Percentiles rank a stretch among this genome's conserved stretches.
Conservation (phyloP, 768 basidiomycete genomes). For the Xerocomellus dryophilus region DNA sequence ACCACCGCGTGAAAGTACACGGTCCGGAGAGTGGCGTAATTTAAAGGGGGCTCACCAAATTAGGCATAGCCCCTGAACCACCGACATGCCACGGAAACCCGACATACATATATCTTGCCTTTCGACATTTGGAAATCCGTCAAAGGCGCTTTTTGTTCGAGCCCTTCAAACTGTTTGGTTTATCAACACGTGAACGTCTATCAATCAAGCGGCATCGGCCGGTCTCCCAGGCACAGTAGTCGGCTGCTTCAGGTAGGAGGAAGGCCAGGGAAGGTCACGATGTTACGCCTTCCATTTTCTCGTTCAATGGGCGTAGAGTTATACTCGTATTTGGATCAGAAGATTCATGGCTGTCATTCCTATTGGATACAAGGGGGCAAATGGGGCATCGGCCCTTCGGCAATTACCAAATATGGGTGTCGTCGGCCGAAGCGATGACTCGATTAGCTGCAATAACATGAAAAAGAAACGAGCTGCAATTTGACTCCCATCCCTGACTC, state of each 20-base stretch:
- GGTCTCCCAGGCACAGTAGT: neutral
- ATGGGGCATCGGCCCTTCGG: slow-evolving; percentile 24
- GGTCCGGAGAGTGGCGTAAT: neutral
- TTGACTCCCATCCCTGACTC: slow-evolving; percentile 10
- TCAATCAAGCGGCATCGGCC: neutral
- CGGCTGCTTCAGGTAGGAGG: neutral
- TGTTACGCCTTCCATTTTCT: neutral
- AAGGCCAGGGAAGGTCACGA: neutral
- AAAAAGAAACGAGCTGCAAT: slow-evolving; percentile 3
- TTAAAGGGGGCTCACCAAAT: neutral
- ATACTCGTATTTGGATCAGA: neutral
- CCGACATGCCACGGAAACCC: neutral
- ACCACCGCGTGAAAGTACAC: neutral
- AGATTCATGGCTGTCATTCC: neutral
- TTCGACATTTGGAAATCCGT: neutral
- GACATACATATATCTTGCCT: neutral
- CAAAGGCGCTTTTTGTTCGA: too few species aligned
- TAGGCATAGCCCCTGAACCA: neutral
- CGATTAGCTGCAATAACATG: slow-evolving; percentile 6
- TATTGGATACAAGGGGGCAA: neutral
- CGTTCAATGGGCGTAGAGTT: neutral
- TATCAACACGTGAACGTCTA: neutral
- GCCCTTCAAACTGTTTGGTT: too few species aligned
- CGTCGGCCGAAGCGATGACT: slow-evolving; percentile 29
- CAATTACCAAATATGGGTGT: slow-evolving; percentile 12